Base-by-base conservation (phyloP, 2,329 filamentous ascomycete species). In the Penicillium sp. region DNA sequence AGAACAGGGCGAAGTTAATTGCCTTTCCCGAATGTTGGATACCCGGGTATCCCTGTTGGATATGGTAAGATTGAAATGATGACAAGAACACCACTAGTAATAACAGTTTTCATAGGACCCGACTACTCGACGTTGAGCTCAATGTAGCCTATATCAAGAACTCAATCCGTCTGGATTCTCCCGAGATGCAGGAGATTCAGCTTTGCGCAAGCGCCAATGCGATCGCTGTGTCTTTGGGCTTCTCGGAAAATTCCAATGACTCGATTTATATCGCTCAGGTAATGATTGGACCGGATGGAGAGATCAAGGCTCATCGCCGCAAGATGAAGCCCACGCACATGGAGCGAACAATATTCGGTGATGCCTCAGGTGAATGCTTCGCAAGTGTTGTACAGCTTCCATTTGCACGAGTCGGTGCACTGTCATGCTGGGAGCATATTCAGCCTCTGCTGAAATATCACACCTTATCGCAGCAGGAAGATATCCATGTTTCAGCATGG, bases 241-340 rank as follows among this genome's bases (percentile, higher is more conserved):
- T 37, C 16, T 37, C 14, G 3, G 35, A 37, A n/a, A 37, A 37
- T n/a, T 37, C 10, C 16, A 37, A 19, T 19, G 35, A n/a, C 16
- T 37, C 35, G 3, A 1, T 37, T 3, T 37, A 37, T 4, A n/a
- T 37, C 35, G 35, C 35, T 37, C 58, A 63, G 33, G 54, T 55
- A 7, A 54, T 59, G 24, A 63, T 63, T 16, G 52, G 33, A 4
- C 13, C 46, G 1, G 49, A 49, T 33, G 58, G 61, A 8, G 22
- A 54, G 29, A 58, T 63, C 33, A 55, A 57, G 16, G 50, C 35
- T 16, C 50, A 51, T 14, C 56, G 58, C 13, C 49, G 50, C 11
- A 84, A 84, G 68, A 71, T 83, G 61, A 84, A 84, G 65, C 77
- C 81, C 0, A 84, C 80, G 0, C 80, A 83, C 52, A 78, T 84